Conservation (phyloP, 1,284 basidiomycete genomes). For the Irpex sp. region DNA sequence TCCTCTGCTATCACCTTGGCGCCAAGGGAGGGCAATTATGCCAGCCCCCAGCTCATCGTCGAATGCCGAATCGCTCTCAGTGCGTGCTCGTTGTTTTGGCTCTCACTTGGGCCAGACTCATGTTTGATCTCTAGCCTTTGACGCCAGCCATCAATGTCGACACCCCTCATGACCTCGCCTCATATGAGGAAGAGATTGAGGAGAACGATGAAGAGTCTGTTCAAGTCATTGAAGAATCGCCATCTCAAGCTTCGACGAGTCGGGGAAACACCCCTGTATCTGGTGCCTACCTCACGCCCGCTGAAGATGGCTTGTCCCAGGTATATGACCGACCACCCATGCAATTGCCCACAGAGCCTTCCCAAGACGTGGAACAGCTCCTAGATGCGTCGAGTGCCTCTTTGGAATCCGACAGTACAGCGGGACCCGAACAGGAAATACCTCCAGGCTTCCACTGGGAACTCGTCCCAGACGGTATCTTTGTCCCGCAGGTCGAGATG, state of each 20-base stretch:
- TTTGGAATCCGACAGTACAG: not conserved
- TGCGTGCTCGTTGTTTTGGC: not conserved
- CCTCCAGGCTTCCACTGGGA: not conserved
- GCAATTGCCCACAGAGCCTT: not conserved
- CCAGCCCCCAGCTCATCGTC: not conserved
- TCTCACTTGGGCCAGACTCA: not conserved
- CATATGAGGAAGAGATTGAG: not conserved
- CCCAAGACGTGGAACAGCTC: not conserved
- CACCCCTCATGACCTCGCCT: not conserved
- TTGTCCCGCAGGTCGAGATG: slow-evolving; percentile 9
- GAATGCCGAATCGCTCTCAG: not conserved
- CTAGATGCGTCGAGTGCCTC: not conserved
- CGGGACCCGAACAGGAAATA: not conserved
- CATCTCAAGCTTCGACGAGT: not conserved
- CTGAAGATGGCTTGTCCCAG: not conserved
- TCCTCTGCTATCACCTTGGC: not conserved
- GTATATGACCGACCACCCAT: not conserved
- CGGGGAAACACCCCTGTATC: not conserved
- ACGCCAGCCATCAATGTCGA: not conserved
- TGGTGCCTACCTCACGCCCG: not conserved
- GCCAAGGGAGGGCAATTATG: not conserved
- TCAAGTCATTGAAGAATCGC: not conserved
- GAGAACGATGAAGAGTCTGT: not conserved
- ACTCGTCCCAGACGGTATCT: slow-evolving; percentile 3
- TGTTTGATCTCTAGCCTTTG: slow-evolving; percentile 1